Percentiles rank a stretch among this genome's conserved stretches.
Conservation (phyloP, 73 alveolate species). For the Vitrella brassicaformis region DNA sequence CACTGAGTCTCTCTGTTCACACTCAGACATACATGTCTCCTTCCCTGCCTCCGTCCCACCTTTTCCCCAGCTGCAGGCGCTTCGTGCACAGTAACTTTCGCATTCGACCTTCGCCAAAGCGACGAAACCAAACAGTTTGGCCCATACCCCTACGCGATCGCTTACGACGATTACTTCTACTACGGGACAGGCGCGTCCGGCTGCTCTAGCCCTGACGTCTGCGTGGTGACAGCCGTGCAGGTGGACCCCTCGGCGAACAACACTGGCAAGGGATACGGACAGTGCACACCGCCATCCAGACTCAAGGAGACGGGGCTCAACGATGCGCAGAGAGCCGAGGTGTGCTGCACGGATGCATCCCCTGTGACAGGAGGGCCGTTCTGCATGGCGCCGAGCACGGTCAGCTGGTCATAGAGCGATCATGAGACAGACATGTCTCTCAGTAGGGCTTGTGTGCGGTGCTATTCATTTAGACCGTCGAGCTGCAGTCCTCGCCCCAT, state of each 20-base stretch:
- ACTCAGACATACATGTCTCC: no score
- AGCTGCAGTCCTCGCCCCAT: no score
- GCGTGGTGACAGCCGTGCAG: background rate
- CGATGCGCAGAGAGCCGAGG: background rate
- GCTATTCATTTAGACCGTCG: background rate
- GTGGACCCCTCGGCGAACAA: background rate
- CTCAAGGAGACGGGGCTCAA: background rate
- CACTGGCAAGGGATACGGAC: background rate
- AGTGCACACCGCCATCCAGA: background rate
- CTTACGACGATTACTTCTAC: no score
- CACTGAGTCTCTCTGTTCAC: no score
- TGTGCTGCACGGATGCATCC: background rate
- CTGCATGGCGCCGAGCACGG: background rate
- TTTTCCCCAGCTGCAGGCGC: no score
- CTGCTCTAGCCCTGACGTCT: no score
- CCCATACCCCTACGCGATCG: no score
- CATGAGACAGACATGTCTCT: background rate
- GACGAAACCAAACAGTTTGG: no score
- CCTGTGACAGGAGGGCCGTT: background rate
- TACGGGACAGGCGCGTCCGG: no score
- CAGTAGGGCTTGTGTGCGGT: background rate
- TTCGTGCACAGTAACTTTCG: no score
- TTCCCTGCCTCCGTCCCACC: no score
- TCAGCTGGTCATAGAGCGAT: background rate
- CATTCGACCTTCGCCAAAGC: no score